phyloP scores from a whole-genome alignment of 108 stramenopile species.

The Mayamaea pseudoterrestris region DNA sequence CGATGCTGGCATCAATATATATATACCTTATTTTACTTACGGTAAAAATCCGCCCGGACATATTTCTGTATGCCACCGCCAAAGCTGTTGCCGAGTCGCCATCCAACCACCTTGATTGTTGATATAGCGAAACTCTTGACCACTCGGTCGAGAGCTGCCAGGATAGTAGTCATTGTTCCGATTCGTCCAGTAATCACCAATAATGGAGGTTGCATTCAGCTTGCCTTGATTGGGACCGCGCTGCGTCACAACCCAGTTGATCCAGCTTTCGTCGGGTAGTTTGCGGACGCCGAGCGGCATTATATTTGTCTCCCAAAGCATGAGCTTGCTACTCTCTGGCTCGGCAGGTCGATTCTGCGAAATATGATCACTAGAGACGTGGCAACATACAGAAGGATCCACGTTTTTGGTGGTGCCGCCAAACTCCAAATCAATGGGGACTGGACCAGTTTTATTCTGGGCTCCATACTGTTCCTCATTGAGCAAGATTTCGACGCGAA shows the following conservation, averaged over 20 bases:
- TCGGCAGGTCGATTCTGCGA: constrained; percentile 18
- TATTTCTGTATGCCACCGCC: constrained; percentile 60
- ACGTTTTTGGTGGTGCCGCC: constrained; percentile 8
- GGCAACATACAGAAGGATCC: constrained; percentile 43
- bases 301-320: constrained; percentile 52
- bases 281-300: constrained; percentile 55
- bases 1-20: too few relatives aligned
- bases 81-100: constrained; percentile 56
- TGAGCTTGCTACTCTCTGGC: constrained; percentile 30
- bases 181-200: constrained; percentile 52
- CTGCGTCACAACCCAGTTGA: constrained; percentile 33
- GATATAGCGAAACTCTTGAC: constrained; percentile 35
- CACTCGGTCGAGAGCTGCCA: constrained; percentile 6
- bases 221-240: constrained; percentile 26
- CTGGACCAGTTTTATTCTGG: constrained; percentile 35
- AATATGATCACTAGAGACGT: constrained; percentile 17
- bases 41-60: constrained; percentile 78
- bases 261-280: constrained; percentile 22
- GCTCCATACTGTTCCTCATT: constrained; percentile 20
- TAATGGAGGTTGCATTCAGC: constrained; percentile 7
- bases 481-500: constrained; percentile 59
- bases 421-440: constrained; percentile 21
- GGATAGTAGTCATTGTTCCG: constrained; percentile 11
- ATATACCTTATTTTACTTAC: too few relatives aligned
- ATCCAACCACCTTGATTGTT: constrained; percentile 81